Conservation (phyloP, 2,329 filamentous ascomycete genomes). For the Apiospora kogelbergensis region DNA sequence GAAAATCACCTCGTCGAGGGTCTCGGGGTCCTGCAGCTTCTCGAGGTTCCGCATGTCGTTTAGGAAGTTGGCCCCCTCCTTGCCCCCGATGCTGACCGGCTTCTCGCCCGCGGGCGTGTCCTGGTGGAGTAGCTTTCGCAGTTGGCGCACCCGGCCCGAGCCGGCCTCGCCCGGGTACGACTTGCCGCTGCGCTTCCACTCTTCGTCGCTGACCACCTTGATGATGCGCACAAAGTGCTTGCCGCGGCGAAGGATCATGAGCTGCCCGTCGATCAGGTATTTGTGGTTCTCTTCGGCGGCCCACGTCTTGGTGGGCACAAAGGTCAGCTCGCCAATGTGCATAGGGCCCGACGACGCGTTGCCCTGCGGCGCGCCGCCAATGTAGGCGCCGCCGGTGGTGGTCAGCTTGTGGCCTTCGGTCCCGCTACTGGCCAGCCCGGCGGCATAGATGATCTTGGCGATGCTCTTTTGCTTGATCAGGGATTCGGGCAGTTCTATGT, state of each 20-base stretch:
- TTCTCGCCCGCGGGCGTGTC: neutral
- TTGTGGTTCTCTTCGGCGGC: conserved; percentile 55
- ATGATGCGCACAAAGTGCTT: conserved; percentile 64
- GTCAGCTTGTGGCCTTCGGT: conserved; percentile 61
- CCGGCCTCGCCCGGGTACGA: conserved; percentile 54
- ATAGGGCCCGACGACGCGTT: conserved; percentile 25
- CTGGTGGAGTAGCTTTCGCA: conserved; percentile 32
- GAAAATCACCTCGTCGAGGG: conserved; percentile 1
- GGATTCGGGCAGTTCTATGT: conserved; percentile 59
- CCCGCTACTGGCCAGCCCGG: conserved; percentile 56
- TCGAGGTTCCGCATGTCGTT: neutral
- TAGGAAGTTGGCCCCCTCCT: neutral
- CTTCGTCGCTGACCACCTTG: conserved; percentile 57
- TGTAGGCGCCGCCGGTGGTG: conserved; percentile 55
- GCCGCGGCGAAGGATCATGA: conserved; percentile 62
- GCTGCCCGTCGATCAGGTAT: conserved; percentile 58
- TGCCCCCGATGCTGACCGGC: neutral
- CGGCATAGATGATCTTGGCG: conserved; percentile 57
- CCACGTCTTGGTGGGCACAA: conserved; percentile 62
- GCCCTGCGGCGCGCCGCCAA: conserved; percentile 51
- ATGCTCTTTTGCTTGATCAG: conserved; percentile 54
- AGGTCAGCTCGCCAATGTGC: conserved; percentile 53
- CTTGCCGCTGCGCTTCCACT: conserved; percentile 48
- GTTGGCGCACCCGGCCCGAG: conserved; percentile 46
- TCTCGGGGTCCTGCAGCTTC: neutral